Evolutionary conservation across 2,329 filamentous ascomycete genomes (phyloP).

Genomic region (Botrytis deweyae): DNA sequence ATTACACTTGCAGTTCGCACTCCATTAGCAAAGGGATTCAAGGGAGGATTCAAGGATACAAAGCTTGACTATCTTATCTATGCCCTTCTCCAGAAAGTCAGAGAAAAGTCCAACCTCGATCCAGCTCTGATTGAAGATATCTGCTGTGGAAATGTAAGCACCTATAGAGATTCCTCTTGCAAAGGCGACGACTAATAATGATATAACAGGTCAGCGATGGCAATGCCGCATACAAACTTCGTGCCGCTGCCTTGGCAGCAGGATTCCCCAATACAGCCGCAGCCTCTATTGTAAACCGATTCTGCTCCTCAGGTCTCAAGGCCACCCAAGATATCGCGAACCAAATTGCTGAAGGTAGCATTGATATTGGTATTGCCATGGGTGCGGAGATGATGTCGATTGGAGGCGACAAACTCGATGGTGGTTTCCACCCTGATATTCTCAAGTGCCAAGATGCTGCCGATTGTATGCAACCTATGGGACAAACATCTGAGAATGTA

Average conservation of each 20-base stretch:
- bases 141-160: conserved; percentile 80
- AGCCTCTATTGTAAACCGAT: conserved; percentile 84
- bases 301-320: conserved; percentile 96
- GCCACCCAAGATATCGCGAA: conserved; percentile 93
- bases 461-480: conserved; percentile 95
- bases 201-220: conserved; percentile 67
- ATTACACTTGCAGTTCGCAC: conserved; percentile 91
- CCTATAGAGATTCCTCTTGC: too few relatives aligned
- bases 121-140: conserved; percentile 84
- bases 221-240: conserved; percentile 87
- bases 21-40: conserved; percentile 81
- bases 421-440: conserved; percentile 77
- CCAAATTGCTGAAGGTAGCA: conserved; percentile 75
- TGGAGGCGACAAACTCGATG: conserved; percentile 66
- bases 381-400: conserved; percentile 87
- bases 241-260: conserved; percentile 83
- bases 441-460: conserved; percentile 70
- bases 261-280: conserved; percentile 89
- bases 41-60: conserved; percentile 95
- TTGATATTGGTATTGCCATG: conserved; percentile 83
- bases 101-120: conserved; percentile 72
- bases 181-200: not conserved
- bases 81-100: conserved; percentile 74
- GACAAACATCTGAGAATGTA: conserved; percentile 96
- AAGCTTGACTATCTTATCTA: conserved; percentile 83